A percentile compares a stretch with the other conserved stretches of the same genome.
phyloP scores from a whole-genome alignment of 495 filamentous ascomycete species.

The Penicillium diatomitis region DNA sequence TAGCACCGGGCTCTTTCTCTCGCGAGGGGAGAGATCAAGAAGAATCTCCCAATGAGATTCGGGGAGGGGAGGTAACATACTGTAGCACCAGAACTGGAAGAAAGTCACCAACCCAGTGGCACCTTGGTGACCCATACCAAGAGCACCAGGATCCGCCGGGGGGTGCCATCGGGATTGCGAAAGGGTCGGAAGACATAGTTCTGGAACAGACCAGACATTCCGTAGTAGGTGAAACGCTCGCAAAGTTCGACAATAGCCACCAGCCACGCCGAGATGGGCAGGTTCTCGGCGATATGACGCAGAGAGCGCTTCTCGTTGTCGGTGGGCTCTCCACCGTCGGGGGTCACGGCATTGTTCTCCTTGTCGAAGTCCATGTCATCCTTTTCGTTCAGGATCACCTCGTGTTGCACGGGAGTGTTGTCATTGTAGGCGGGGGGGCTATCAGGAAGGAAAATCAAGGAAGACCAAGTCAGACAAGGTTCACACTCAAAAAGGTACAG shows the following conservation, averaged over 20 bases:
- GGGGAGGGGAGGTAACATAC: slow-evolving; percentile 9
- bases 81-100: slow-evolving; percentile 56
- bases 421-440: slow-evolving; percentile 5
- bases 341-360: slow-evolving; percentile 22
- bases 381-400: slow-evolving; percentile 22
- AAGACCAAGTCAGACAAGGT: not conserved
- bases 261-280: slow-evolving; percentile 49
- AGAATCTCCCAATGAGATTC: not conserved
- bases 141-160: slow-evolving; percentile 41
- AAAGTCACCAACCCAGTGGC: slow-evolving; percentile 53
- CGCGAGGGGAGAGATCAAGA: not conserved
- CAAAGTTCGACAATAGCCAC: slow-evolving; percentile 55
- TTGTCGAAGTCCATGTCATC: slow-evolving; percentile 20
- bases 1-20: not conserved
- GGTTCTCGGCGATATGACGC: slow-evolving; percentile 45
- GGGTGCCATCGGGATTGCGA: slow-evolving; percentile 21
- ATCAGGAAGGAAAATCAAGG: not conserved
- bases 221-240: slow-evolving; percentile 64
- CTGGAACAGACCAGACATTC: slow-evolving; percentile 44
- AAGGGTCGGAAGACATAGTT: slow-evolving; percentile 49
- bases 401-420: slow-evolving; percentile 10
- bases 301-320: slow-evolving; percentile 42
- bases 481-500: not conserved
- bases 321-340: slow-evolving; percentile 46
- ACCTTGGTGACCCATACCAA: slow-evolving; percentile 43